Conservation (phyloP, 2,329 filamentous ascomycete genomes). For the Juglanconis sp. region DNA sequence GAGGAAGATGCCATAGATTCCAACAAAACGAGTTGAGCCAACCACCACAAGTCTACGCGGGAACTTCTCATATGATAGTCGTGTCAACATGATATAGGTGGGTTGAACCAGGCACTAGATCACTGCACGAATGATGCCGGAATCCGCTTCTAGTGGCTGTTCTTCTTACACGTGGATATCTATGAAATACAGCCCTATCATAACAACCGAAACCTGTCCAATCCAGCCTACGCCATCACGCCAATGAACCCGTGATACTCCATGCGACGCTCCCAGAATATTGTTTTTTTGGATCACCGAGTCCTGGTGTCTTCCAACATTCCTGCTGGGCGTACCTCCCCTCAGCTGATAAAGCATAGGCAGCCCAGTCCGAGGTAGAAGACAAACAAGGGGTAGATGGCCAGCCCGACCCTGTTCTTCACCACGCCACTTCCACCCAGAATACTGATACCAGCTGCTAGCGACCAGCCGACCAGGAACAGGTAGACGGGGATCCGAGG, state of each 20-base stretch:
- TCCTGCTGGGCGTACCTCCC: background rate
- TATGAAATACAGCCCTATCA: conserved; percentile 4
- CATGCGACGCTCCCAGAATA: background rate
- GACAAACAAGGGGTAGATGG: conserved; percentile 90
- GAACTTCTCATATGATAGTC: no score
- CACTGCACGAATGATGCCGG: background rate
- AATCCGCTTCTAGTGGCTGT: conserved; percentile 1
- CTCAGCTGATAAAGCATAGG: conserved; percentile 92
- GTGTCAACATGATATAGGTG: background rate
- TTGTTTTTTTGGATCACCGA: background rate
- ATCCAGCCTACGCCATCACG: conserved; percentile 16
- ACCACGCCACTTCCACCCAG: conserved; percentile 92
- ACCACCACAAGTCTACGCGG: background rate
- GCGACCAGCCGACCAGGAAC: conserved; percentile 83
- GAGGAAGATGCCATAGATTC: background rate
- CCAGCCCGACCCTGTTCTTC: conserved; percentile 88
- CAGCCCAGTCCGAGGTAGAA: conserved; percentile 93
- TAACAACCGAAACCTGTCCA: conserved; percentile 1
- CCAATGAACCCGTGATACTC: conserved; percentile 9
- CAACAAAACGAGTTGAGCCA: background rate
- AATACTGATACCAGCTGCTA: conserved; percentile 94
- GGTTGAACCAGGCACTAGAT: background rate
- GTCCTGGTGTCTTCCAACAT: background rate
- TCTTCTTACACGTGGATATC: conserved; percentile 13
- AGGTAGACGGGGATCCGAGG: conserved; percentile 87